Conservation (phyloP, 495 filamentous ascomycete genomes). For the Trichoderma parareesei region DNA sequence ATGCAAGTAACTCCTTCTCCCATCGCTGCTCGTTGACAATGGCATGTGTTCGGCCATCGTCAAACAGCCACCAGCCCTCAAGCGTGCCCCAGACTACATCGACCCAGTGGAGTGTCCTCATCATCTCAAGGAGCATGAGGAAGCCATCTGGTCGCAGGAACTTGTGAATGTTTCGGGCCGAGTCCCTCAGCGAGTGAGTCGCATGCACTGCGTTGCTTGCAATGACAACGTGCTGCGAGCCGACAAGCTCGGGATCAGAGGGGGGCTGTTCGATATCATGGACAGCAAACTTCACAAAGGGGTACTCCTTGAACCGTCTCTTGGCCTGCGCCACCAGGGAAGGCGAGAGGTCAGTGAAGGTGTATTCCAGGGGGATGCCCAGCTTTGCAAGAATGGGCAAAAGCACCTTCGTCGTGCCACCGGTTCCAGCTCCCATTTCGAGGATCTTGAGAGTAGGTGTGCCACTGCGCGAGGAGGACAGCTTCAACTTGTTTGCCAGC, state of each 20-base stretch:
- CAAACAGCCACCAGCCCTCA: conserved; percentile 44
- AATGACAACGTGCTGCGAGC: conserved; percentile 36
- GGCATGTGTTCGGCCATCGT: conserved; percentile 37
- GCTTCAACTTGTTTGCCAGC: background rate
- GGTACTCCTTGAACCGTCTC: conserved; percentile 30
- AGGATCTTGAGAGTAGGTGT: conserved; percentile 24
- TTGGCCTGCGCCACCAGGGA: conserved; percentile 26
- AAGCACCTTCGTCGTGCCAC: conserved; percentile 26
- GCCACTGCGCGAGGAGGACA: conserved; percentile 10
- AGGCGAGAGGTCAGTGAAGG: conserved; percentile 38
- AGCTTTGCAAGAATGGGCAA: conserved; percentile 21
- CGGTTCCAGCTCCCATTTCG: conserved; percentile 31
- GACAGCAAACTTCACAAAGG: conserved; percentile 35
- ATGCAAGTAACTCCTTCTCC: conserved; percentile 23
- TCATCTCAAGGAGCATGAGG: conserved; percentile 37
- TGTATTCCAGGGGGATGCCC: conserved; percentile 20
- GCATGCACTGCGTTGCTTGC: conserved; percentile 45
- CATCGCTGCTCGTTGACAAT: conserved; percentile 21
- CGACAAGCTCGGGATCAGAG: conserved; percentile 10
- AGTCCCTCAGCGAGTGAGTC: conserved; percentile 29
- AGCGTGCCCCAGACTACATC: conserved; percentile 45
- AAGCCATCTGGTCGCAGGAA: conserved; percentile 32
- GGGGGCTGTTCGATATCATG: conserved; percentile 34
- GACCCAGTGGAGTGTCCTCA: conserved; percentile 27
- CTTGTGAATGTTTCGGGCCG: conserved; percentile 25